Conservation (phyloP, 495 filamentous ascomycete species). For the Filosporella fistucella region DNA sequence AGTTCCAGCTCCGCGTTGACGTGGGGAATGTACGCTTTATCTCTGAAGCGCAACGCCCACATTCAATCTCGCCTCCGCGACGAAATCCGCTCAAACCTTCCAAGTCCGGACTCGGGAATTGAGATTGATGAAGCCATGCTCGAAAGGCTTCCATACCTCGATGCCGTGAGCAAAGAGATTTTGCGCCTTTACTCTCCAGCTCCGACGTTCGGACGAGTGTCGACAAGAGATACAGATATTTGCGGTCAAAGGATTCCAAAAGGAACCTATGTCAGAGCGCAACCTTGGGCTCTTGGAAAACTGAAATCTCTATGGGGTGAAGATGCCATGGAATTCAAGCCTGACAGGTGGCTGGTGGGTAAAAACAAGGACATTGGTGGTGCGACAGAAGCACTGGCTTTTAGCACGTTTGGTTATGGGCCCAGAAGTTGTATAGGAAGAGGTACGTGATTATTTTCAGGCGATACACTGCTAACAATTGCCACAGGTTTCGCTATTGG, state of each 20-base stretch:
- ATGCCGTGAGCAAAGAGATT: conserved; percentile 8
- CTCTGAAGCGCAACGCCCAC: background rate
- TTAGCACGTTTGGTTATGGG: conserved; percentile 6
- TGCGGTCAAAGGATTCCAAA: conserved; percentile 7
- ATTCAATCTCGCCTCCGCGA: conserved; percentile 7
- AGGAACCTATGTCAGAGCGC: background rate
- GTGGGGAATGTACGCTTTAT: conserved; percentile 1
- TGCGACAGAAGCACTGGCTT: conserved; percentile 1
- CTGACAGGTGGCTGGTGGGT: conserved; percentile 30
- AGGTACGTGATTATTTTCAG: conserved; percentile 1
- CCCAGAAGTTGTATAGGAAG: conserved; percentile 9
- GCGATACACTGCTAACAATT: background rate
- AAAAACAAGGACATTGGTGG: conserved; percentile 4
- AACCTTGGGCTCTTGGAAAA: conserved; percentile 9
- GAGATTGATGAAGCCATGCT: conserved; percentile 4
- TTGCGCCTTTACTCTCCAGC: conserved; percentile 2
- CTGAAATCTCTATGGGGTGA: conserved; percentile 11
- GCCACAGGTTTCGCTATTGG: conserved; percentile 8
- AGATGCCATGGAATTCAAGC: conserved; percentile 32
- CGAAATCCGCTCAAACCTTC: conserved; percentile 11
- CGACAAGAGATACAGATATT: conserved; percentile 2
- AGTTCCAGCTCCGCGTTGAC: conserved; percentile 5
- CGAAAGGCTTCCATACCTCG: conserved; percentile 9
- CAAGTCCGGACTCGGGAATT: conserved; percentile 5
- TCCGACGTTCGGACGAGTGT: background rate